Evolutionary conservation across 306 rosid genomes (phyloP), one percentile per base, ranked within the genome.

Genomic region (barrel medic (Medicago truncatula)): DNA sequence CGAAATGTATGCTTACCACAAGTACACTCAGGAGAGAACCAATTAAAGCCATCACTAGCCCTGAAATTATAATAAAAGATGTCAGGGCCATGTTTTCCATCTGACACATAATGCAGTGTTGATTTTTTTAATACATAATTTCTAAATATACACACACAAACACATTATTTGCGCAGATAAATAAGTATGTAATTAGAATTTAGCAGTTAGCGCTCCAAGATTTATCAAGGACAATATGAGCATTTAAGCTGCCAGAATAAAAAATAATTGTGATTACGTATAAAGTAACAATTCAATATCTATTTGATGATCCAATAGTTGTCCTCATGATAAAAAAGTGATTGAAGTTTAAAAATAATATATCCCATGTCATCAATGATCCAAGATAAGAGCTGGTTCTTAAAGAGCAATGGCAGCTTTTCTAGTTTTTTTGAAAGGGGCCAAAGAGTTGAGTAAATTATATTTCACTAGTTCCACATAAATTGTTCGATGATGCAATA

Each of bases 21-120:
- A 84, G 70, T 72, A 87, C 15, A 65, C 90, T 86, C 46, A 89
- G 88, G 44, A 89, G 81, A 73, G 97, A 91, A 49, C 97, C 97
- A 9, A 91, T 86, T 75, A 91, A 87, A 71, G 94, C 87, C 97
- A 91, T 91, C 80, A 89, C 82, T 67, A 89, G 90, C 73, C 97
- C 97, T 89, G 93, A 83, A 81, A 82, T 59, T 47, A 73, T 18
- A 70, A 60, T 53, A 75, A 62, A 78, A 8, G n/a, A 58, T 25
- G 50, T 54, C 31, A 60, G 10, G 43, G 23, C 15, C 40, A 39
- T 52, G 15, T 17, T 74, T 23, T 57, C 20, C 74, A 62, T 41
- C 59, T 31, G 44, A 59, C 10, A 41, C 9, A 10, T 58, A 12
- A 52, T 23, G 7, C 41, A 66, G 14, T 46, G 23, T 49, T 43